Evolutionary conservation across 805 yeast genomes (phyloP), one percentile per base, ranked within the genome.

Genomic region (Vanderwaltozyma polyspora): DNA sequence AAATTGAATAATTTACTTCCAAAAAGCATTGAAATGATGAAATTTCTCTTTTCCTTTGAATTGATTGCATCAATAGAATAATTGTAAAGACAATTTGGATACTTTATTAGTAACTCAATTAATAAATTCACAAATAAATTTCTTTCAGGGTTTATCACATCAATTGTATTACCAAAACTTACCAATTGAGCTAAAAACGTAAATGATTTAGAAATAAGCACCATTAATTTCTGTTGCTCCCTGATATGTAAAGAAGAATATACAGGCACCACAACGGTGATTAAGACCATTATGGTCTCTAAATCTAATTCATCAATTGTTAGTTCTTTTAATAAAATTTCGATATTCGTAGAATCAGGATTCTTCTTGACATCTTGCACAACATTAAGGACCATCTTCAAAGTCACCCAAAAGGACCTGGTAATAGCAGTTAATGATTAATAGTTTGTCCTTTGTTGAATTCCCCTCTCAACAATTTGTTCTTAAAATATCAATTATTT

Each of bases 1-100:
- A 45, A 19, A 38, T 57, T 58, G 29, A 45, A 54, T 5, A 57
- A n/a, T 33, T 42, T 55, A 33, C 62, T 57, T 1, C 63, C 63
- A 43, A 54, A 57, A 19, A 56, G 42, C 0, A 47, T 11, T 1
- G 57, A 31, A 25, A 45, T 49, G 3, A 55, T 5, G 12, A 36
- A 29, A 19, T 32, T 35, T 6, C 31, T 31, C 19, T 13, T 19
- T 15, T 38, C 30, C 17, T 15, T 29, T 8, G 19, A 32, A 1
- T 19, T 21, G 3, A 25, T 15, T 5, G 26, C n/a, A 6, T 25
- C 13, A 1, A n/a, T 8, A 12, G 48, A 12, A 29, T 46, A 51
- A 25, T 40, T 43, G 11, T 18, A 21, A 1, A 56, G 26, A 19
- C 51, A 39, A 2, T 32, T 18, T 4, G 18, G 22, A 7, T 41